phyloP scores from a whole-genome alignment of 352 stramenopile genomes.

The Plasmopara muralis region DNA sequence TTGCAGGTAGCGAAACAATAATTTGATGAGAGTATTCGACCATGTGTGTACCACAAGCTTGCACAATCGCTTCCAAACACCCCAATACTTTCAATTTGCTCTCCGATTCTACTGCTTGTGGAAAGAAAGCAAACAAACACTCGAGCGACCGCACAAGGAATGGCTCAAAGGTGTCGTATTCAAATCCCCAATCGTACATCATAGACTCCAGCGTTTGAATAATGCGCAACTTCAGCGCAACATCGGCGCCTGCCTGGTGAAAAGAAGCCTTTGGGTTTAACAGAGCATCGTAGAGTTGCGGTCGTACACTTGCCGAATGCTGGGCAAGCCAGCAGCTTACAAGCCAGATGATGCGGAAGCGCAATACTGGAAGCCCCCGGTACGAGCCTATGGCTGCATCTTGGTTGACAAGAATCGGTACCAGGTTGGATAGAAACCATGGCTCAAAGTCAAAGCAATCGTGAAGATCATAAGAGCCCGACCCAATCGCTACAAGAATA shows the following conservation, averaged over 20 bases:
- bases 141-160: slow-evolving; percentile 56
- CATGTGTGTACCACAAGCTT: slow-evolving; percentile 49
- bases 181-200: slow-evolving; percentile 78
- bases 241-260: slow-evolving; percentile 29
- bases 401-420: slow-evolving; percentile 50
- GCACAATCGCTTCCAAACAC: slow-evolving; percentile 65
- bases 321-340: slow-evolving; percentile 84
- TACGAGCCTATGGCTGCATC: slow-evolving; percentile 29
- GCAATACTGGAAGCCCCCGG: slow-evolving; percentile 54
- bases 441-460: slow-evolving; percentile 85
- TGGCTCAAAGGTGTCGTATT: slow-evolving; percentile 57
- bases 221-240: slow-evolving; percentile 61
- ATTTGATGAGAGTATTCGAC: slow-evolving; percentile 54
- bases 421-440: slow-evolving; percentile 71
- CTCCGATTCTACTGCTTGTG: slow-evolving; percentile 48
- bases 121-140: slow-evolving; percentile 67
- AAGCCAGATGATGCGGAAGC: slow-evolving; percentile 78
- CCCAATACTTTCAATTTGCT: slow-evolving; percentile 76
- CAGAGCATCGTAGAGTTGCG: slow-evolving; percentile 74
- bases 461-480: slow-evolving; percentile 83
- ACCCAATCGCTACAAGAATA: slow-evolving; percentile 69
- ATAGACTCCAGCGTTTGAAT: slow-evolving; percentile 77
- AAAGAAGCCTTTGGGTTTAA: slow-evolving; percentile 40
- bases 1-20: slow-evolving; percentile 51
- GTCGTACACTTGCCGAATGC: slow-evolving; percentile 52